Evolutionary conservation across 352 stramenopile genomes (phyloP).

Genomic region (Ophiocytium majus): DNA sequence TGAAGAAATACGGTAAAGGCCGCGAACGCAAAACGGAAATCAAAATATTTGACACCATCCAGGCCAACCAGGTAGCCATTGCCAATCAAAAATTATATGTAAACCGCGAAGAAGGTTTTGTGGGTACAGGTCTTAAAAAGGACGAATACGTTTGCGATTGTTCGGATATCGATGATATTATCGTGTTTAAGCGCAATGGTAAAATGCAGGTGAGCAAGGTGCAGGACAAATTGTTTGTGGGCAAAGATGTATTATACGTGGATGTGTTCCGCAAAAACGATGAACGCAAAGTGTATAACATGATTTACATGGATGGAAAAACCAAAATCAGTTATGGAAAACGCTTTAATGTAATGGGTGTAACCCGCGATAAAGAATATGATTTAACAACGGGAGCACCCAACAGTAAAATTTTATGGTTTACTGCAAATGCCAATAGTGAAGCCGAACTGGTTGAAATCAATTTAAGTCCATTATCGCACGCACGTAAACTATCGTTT

Average conservation of each 20-base stretch:
- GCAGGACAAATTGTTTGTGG: not conserved
- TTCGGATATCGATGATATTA: constrained; percentile 16
- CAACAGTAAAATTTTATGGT: not conserved
- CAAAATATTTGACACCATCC: constrained; percentile 4
- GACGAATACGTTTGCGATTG: constrained; percentile 5
- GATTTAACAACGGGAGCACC: not conserved
- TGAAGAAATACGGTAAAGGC: constrained; percentile 8
- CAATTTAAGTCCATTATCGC: not conserved
- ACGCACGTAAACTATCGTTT: not conserved
- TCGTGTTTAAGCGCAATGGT: not conserved
- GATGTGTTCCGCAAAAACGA: not conserved
- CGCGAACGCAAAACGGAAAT: constrained; percentile 15
- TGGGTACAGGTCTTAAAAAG: not conserved
- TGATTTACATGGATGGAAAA: not conserved
- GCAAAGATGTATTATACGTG: not conserved
- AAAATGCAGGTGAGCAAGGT: not conserved
- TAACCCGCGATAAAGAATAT: constrained; percentile 13
- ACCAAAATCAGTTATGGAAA: not conserved
- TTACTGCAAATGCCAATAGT: constrained; percentile 5
- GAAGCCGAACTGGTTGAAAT: not conserved
- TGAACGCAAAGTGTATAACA: not conserved
- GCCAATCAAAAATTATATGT: constrained; percentile 11
- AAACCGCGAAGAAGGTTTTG: not conserved
- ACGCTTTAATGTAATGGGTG: constrained; percentile 10
- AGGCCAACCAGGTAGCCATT: not conserved